Evolutionary conservation across 805 yeast species (phyloP).

Genomic region (Tetrapisispora iriomotensis): DNA sequence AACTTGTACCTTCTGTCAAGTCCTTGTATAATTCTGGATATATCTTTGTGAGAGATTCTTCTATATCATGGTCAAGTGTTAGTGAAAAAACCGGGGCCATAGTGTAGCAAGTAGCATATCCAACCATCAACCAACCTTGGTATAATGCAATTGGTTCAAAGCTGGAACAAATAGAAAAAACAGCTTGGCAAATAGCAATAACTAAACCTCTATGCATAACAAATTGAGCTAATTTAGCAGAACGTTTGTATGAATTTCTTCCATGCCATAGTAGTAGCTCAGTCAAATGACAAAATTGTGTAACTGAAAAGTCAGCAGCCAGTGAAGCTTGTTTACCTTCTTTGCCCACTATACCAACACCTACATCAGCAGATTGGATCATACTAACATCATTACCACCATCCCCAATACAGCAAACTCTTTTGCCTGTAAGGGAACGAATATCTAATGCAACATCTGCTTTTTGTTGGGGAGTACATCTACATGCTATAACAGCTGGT

Average conservation of each 20-base stretch:
- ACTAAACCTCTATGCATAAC: constrained; percentile 93
- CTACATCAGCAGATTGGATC: constrained; percentile 98
- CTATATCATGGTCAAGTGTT: constrained; percentile 85
- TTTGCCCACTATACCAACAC: constrained; percentile 97
- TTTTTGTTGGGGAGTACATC: constrained; percentile 97
- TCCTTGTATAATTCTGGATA: constrained; percentile 95
- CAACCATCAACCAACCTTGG: constrained; percentile 97
- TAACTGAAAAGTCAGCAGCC: constrained; percentile 93
- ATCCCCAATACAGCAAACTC: constrained; percentile 97
- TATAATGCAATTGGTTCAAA: constrained; percentile 92
- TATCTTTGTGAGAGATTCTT: constrained; percentile 74
- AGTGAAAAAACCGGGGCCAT: constrained; percentile 97
- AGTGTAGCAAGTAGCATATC: constrained; percentile 92
- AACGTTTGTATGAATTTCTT: constrained; percentile 88
- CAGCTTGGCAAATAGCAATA: constrained; percentile 91
- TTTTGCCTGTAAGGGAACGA: constrained; percentile 65
- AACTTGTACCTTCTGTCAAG: constrained; percentile 74
- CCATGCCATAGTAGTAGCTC: constrained; percentile 95
- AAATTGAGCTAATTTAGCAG: constrained; percentile 91
- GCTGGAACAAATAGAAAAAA: constrained; percentile 72
- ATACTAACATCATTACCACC: constrained; percentile 99
- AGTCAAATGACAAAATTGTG: constrained; percentile 82
- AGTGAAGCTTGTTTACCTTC: constrained; percentile 96
- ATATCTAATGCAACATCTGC: constrained; percentile 87
- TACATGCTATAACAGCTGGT: constrained; percentile 95